A percentile compares a stretch with the other conserved stretches of the same genome.
phyloP scores from a whole-genome alignment of 352 stramenopile genomes.

The Thalassiosira oceanica region DNA sequence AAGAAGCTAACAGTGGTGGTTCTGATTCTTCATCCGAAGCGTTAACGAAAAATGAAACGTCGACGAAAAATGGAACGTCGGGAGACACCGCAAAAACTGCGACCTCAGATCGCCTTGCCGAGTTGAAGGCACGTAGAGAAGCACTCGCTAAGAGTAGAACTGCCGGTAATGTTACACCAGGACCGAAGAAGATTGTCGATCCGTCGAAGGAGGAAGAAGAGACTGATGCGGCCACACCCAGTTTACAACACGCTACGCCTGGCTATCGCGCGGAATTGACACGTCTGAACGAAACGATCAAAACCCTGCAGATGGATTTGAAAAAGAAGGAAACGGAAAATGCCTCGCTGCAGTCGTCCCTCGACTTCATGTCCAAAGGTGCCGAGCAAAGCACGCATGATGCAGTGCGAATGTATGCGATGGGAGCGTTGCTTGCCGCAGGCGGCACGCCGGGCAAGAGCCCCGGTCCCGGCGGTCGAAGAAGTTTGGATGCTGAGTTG shows the following conservation, averaged over 20 bases:
- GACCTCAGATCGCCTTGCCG: background rate
- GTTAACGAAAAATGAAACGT: too few relatives aligned
- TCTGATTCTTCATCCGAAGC: too few relatives aligned
- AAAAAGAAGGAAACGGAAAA: slow-evolving; percentile 28
- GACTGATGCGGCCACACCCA: background rate
- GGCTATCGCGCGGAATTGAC: slow-evolving; percentile 30
- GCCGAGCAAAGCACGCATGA: slow-evolving; percentile 52
- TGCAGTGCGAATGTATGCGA: slow-evolving; percentile 51
- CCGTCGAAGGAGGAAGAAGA: background rate
- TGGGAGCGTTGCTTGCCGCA: slow-evolving; percentile 48
- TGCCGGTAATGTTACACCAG: background rate
- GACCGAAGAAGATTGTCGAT: too few relatives aligned
- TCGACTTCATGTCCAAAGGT: slow-evolving; percentile 50
- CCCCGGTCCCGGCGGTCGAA: background rate
- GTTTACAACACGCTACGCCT: slow-evolving; percentile 18
- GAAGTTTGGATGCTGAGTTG: slow-evolving; percentile 3
- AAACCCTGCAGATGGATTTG: slow-evolving; percentile 14
- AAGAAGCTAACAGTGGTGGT: too few relatives aligned
- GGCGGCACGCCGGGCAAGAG: slow-evolving; percentile 2
- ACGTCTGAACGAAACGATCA: slow-evolving; percentile 29
- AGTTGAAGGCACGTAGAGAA: slow-evolving; percentile 2
- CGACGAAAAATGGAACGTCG: too few relatives aligned
- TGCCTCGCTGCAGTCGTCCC: slow-evolving; percentile 34
- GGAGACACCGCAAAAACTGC: background rate
- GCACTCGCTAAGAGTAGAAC: background rate